phyloP scores from a whole-genome alignment of 345 rosid genomes.

The Rhizophora apiculata region DNA sequence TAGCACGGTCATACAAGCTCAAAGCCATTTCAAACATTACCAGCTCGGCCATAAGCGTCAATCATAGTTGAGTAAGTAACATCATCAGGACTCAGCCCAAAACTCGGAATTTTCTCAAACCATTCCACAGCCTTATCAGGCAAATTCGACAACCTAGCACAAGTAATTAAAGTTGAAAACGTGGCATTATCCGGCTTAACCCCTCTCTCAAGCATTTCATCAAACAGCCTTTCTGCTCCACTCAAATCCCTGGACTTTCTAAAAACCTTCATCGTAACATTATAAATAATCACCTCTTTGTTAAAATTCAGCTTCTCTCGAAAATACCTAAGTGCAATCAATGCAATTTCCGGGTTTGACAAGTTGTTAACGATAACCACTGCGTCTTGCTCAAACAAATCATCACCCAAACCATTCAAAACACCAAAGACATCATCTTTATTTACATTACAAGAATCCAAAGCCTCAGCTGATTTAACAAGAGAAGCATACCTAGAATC shows the following conservation, averaged over 20 bases:
- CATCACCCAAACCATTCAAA: conserved; percentile 47
- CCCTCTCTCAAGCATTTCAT: conserved; percentile 65
- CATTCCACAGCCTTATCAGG: conserved; percentile 73
- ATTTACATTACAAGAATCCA: conserved; percentile 43
- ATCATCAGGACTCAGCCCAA: conserved; percentile 65
- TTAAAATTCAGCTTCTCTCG: conserved; percentile 37
- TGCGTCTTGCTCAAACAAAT: conserved; percentile 68
- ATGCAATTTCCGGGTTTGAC: conserved; percentile 64
- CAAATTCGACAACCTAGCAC: conserved; percentile 57
- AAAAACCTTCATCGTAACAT: conserved; percentile 70
- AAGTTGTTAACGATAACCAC: conserved; percentile 76
- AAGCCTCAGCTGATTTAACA: conserved; percentile 52
- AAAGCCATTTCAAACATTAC: conserved; percentile 69
- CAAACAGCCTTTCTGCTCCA: conserved; percentile 65
- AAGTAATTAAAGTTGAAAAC: conserved; percentile 68
- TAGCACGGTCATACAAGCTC: conserved; percentile 84
- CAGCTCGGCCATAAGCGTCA: conserved; percentile 76
- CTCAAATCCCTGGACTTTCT: conserved; percentile 65
- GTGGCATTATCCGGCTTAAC: conserved; percentile 70
- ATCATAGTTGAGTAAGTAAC: conserved; percentile 67
- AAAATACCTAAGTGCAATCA: conserved; percentile 53
- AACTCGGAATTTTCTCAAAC: conserved; percentile 82
- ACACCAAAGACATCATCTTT: conserved; percentile 41
- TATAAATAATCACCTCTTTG: conserved; percentile 63
- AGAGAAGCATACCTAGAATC: conserved; percentile 79